Percentiles rank a stretch among this genome's conserved stretches.
Conservation (phyloP, 352 stramenopile genomes). For the Phytophthora pinifolia region DNA sequence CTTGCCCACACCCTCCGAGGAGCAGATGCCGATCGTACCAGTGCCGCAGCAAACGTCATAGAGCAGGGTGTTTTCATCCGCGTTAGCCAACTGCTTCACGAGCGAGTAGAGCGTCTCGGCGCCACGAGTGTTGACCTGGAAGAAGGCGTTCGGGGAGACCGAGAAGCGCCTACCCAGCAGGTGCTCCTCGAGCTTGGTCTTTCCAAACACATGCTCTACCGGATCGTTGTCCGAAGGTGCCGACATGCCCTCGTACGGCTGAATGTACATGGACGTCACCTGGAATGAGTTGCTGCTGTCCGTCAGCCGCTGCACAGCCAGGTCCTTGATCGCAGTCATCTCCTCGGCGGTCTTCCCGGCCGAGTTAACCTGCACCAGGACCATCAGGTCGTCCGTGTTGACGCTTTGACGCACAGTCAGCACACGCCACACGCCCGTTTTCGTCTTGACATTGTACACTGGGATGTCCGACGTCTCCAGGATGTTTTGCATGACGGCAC, state of each 20-base stretch:
- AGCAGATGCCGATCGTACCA: constrained; percentile 97
- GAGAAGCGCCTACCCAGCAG: constrained; percentile 89
- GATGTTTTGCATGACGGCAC: constrained; percentile 59
- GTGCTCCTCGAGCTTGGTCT: constrained; percentile 77
- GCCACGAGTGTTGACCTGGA: constrained; percentile 95
- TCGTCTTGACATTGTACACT: constrained; percentile 74
- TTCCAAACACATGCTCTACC: constrained; percentile 74
- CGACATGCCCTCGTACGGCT: constrained; percentile 92
- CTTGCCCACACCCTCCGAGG: constrained; percentile 79
- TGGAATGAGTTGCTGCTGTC: constrained; percentile 35
- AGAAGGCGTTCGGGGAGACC: constrained; percentile 93
- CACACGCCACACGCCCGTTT: constrained; percentile 73
- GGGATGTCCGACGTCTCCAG: constrained; percentile 55
- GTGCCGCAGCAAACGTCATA: constrained; percentile 99
- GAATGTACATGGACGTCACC: constrained; percentile 91
- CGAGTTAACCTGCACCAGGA: constrained; percentile 76
- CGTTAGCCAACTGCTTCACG: constrained; percentile 88
- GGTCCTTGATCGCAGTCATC: constrained; percentile 37
- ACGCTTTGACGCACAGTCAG: constrained; percentile 75
- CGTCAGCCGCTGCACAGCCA: constrained; percentile 52
- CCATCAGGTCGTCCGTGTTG: constrained; percentile 72
- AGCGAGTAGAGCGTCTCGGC: constrained; percentile 96
- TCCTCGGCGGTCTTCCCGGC: constrained; percentile 37
- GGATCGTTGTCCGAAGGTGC: constrained; percentile 88
- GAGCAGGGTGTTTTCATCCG: constrained; percentile 83